Evolutionary conservation across 176 grass and related monocot genomes (phyloP).

Genomic region (Rhipidocladum racemiflorum): DNA sequence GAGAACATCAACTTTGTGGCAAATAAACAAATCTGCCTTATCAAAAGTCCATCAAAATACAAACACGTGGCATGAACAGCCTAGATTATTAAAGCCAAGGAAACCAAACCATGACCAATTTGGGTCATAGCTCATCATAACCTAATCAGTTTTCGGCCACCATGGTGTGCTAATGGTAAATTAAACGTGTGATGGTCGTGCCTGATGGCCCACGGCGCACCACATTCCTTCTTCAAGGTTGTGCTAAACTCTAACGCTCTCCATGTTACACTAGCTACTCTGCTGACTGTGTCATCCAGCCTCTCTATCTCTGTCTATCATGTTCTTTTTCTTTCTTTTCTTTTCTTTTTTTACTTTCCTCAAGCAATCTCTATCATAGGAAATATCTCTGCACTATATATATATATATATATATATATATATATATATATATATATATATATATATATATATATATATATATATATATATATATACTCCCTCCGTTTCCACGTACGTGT

Average conservation of each 20-base stretch:
- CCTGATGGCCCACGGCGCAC: slow-evolving; percentile 8
- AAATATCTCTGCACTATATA: slow-evolving; percentile 21
- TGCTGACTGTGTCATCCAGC: background rate
- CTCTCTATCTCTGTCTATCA: background rate
- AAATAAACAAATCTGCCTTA: too few relatives aligned
- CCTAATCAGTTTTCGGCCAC: background rate
- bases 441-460: too few relatives aligned
- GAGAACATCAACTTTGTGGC: too few relatives aligned
- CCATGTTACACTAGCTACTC: background rate
- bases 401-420: too few relatives aligned
- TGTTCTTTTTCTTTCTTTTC: background rate
- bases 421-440: too few relatives aligned
- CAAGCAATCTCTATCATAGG: slow-evolving; percentile 10
- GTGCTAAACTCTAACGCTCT: background rate
- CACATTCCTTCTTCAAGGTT: background rate
- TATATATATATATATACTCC: too few relatives aligned
- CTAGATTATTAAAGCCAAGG: background rate
- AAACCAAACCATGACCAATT: slow-evolving; percentile 1
- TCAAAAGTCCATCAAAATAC: too few relatives aligned
- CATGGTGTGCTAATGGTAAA: background rate
- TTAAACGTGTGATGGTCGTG: background rate
- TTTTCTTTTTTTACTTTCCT: background rate
- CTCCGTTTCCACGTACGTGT: too few relatives aligned
- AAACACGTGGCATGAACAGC: background rate
- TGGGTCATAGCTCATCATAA: background rate